These are phyloP conservation scores for Monosporascus sp. DNA, from an alignment of 2,329 filamentous ascomycete genomes.

Conservation along the genomic window DNA sequence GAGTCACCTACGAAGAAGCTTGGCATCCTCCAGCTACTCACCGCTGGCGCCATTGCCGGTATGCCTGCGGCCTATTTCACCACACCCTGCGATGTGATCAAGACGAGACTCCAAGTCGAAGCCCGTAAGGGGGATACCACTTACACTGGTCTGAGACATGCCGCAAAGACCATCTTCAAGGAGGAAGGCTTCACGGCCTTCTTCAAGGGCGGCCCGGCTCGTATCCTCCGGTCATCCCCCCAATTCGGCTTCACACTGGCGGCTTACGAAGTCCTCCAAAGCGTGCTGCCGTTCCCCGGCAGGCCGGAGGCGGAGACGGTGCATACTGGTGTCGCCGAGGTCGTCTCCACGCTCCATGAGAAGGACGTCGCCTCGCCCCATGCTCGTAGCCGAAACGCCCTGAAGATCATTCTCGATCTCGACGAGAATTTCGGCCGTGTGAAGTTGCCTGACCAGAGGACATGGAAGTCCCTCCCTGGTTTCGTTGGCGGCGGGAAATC, in stretches of 20 bases:
- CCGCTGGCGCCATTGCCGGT: slow-evolving; percentile 87
- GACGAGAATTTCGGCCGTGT: slow-evolving; percentile 87
- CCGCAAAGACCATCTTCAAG: slow-evolving; percentile 73
- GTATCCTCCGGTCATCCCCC: slow-evolving; percentile 89
- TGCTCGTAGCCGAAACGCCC: slow-evolving; percentile 71
- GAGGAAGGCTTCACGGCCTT: slow-evolving; percentile 95
- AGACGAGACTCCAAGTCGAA: slow-evolving; percentile 95
- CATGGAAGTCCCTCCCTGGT: slow-evolving; percentile 48
- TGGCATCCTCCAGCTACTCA: slow-evolving; percentile 83
- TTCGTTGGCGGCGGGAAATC: slow-evolving; percentile 34
- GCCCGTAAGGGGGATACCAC: slow-evolving; percentile 87
- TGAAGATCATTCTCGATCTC: slow-evolving; percentile 92
- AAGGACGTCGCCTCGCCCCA: slow-evolving; percentile 51
- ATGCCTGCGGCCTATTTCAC: slow-evolving; percentile 93
- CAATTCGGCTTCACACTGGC: slow-evolving; percentile 98
- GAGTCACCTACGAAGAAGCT: slow-evolving; percentile 84
- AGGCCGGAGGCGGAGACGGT: slow-evolving; percentile 43
- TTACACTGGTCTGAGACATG: slow-evolving; percentile 84
- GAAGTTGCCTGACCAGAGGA: slow-evolving; percentile 49
- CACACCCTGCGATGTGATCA: slow-evolving; percentile 97
- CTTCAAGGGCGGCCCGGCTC: slow-evolving; percentile 96
- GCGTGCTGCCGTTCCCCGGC: slow-evolving; percentile 71
- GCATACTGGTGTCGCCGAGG: slow-evolving; percentile 56
- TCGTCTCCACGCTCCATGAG: slow-evolving; percentile 56
- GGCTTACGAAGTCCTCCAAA: slow-evolving; percentile 88